Conservation (phyloP, 1,284 basidiomycete genomes). For the Ustilago cynodontis region DNA sequence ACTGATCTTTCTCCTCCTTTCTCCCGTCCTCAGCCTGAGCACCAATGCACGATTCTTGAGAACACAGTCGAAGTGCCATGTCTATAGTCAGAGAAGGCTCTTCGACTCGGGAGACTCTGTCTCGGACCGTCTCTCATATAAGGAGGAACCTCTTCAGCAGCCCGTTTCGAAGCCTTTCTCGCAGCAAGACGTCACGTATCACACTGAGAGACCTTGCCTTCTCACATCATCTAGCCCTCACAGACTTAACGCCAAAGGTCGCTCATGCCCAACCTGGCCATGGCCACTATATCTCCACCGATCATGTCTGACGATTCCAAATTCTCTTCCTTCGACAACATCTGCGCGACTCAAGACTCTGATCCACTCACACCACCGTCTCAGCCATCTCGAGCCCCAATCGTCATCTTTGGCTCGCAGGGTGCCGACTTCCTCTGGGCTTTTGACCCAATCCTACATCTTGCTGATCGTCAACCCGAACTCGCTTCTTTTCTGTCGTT, state of each 20-base stretch:
- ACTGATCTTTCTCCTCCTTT: background rate
- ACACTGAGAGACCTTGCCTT: background rate
- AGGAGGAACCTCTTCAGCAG: background rate
- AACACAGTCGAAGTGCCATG: background rate
- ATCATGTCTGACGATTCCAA: conserved; percentile 32
- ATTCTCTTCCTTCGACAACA: conserved; percentile 37
- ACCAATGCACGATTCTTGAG: background rate
- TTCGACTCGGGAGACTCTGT: too few species aligned
- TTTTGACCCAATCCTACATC: conserved; percentile 28
- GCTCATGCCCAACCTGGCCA: background rate
- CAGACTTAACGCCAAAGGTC: background rate
- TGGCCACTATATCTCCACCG: background rate
- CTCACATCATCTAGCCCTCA: background rate
- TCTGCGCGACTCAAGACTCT: background rate
- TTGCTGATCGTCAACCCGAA: conserved; percentile 15
- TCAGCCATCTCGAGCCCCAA: conserved; percentile 7
- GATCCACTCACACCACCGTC: background rate
- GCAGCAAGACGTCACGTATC: background rate
- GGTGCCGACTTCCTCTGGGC: conserved; percentile 40
- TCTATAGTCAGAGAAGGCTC: background rate
- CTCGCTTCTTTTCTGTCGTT: conserved; percentile 39
- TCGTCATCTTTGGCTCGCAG: conserved; percentile 49
- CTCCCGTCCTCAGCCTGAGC: background rate
- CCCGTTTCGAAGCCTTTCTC: background rate
- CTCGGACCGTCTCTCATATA: background rate